phyloP scores from a whole-genome alignment of 331 rosid species.

The Ulmus americana region DNA sequence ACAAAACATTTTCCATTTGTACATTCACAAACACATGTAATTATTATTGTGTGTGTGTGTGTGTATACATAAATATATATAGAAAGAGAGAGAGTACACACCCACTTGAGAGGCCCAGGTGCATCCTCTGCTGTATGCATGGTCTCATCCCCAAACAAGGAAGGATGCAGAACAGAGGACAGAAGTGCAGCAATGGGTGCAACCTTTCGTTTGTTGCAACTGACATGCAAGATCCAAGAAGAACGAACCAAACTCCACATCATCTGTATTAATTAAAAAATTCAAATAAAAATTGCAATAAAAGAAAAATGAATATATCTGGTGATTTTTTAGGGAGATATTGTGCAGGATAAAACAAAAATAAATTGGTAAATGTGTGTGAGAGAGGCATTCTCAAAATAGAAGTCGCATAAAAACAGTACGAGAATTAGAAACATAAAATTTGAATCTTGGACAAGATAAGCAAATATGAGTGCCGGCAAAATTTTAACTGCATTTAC shows the following conservation, averaged over 20 bases:
- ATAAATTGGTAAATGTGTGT: no score
- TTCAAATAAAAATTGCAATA: conserved; percentile 14
- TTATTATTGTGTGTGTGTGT: no score
- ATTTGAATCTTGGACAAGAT: no score
- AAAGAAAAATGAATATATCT: not conserved
- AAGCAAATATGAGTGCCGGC: no score
- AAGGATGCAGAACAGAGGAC: conserved; percentile 74
- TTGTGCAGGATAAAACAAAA: no score
- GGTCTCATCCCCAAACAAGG: conserved; percentile 58
- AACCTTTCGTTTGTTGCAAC: conserved; percentile 87
- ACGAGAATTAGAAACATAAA: no score
- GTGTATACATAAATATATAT: conserved; percentile 1
- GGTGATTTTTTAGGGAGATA: no score
- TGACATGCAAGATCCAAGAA: conserved; percentile 85
- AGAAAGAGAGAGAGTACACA: conserved; percentile 38
- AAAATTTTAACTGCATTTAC: no score
- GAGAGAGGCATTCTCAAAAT: no score
- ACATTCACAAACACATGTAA: not conserved
- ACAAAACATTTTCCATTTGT: not conserved
- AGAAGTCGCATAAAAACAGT: no score
- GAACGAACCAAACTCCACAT: conserved; percentile 87
- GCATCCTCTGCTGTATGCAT: conserved; percentile 61
- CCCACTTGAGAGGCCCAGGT: conserved; percentile 95
- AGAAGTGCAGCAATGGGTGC: conserved; percentile 91
- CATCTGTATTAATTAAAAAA: conserved; percentile 46